Evolutionary conservation across 2,329 filamentous ascomycete species (phyloP).

Genomic region (Aspergillus sp.): DNA sequence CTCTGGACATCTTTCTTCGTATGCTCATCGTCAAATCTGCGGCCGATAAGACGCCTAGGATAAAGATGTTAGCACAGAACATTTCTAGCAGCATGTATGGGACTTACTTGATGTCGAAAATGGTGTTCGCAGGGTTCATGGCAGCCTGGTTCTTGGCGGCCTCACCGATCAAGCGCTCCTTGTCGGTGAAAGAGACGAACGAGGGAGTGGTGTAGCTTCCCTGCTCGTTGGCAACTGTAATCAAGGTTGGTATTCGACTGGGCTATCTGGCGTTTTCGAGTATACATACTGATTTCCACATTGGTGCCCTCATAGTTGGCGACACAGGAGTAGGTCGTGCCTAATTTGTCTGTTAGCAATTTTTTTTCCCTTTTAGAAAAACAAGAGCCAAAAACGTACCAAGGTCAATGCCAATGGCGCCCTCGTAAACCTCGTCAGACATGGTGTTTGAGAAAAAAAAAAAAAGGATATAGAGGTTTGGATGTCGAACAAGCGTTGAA

Average conservation of each 20-base stretch:
- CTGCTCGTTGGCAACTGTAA: conserved; percentile 93
- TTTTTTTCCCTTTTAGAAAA: no score
- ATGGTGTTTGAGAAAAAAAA: conserved; percentile 56
- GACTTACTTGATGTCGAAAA: conserved; percentile 97
- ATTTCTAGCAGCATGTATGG: neutral
- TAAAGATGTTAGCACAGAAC: conserved; percentile 18
- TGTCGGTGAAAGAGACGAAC: conserved; percentile 98
- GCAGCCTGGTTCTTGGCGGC: conserved; percentile 99
- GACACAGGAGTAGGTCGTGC: conserved; percentile 99
- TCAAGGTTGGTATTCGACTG: conserved; percentile 4
- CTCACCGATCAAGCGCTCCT: conserved; percentile 99
- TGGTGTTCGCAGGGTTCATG: conserved; percentile 97
- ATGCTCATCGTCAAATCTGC: conserved; percentile 89
- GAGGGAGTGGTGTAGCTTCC: conserved; percentile 98
- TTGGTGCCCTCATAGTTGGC: conserved; percentile 99
- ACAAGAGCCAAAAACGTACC: conserved; percentile 62
- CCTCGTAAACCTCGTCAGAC: conserved; percentile 98
- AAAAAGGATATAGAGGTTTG: neutral
- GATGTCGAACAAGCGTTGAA: neutral
- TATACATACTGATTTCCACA: conserved; percentile 89
- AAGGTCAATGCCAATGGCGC: conserved; percentile 99
- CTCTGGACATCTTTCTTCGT: conserved; percentile 99
- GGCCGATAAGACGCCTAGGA: conserved; percentile 90
- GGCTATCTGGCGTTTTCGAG: neutral
- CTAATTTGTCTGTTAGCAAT: conserved; percentile 54